phyloP scores from a whole-genome alignment of 1,284 basidiomycete species.

The Ustilago trichophora region DNA sequence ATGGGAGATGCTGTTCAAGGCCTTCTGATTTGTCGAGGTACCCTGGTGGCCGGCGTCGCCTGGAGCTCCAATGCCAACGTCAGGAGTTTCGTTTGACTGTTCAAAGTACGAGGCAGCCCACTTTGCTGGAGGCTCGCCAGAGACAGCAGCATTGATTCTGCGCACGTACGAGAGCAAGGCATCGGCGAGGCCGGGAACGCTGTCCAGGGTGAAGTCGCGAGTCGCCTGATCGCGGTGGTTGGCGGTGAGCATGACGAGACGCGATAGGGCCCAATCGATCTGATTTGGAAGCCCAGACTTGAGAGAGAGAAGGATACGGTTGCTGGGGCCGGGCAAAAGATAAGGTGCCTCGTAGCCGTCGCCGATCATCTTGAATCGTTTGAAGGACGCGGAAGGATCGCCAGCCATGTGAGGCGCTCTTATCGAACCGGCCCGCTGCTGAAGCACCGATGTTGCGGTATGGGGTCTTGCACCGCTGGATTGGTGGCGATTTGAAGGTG shows the following conservation, averaged over 20 bases:
- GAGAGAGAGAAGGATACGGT: constrained; percentile 60
- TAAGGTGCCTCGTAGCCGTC: constrained; percentile 44
- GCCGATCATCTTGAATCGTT: constrained; percentile 32
- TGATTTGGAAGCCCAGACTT: constrained; percentile 60
- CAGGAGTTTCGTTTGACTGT: constrained; percentile 29
- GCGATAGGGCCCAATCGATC: constrained; percentile 61
- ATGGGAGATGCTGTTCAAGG: background rate
- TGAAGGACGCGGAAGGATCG: constrained; percentile 21
- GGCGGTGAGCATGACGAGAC: constrained; percentile 44
- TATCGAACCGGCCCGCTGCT: constrained; percentile 11
- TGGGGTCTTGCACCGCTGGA: constrained; percentile 1
- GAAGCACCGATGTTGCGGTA: constrained; percentile 15
- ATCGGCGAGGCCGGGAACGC: constrained; percentile 56
- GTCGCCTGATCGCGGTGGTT: constrained; percentile 25
- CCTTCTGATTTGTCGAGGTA: constrained; percentile 6
- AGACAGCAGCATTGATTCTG: constrained; percentile 48
- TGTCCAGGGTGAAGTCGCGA: constrained; percentile 42
- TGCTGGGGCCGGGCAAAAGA: constrained; percentile 53
- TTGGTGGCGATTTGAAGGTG: constrained; percentile 11
- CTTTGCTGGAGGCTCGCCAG: constrained; percentile 25
- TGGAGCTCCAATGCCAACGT: constrained; percentile 52
- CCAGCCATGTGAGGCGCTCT: background rate
- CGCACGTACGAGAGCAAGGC: constrained; percentile 49
- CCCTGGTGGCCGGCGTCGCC: constrained; percentile 42
- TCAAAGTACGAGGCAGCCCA: constrained; percentile 57